Evolutionary conservation across 2,329 filamentous ascomycete genomes (phyloP), one percentile per base, ranked within the genome.

Genomic region (Malbranchea zuffiana): DNA sequence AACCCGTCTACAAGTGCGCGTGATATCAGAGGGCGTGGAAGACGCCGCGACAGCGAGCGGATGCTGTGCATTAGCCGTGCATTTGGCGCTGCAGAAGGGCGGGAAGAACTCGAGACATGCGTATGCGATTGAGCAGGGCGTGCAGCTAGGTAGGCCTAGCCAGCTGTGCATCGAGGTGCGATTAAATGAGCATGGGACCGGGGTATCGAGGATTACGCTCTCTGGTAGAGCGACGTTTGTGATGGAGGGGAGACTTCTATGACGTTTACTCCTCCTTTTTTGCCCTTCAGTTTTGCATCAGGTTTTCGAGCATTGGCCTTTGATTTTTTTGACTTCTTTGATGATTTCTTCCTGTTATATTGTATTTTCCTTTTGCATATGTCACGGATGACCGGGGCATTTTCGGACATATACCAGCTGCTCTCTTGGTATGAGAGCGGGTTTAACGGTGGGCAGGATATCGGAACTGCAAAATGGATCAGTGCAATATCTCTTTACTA

Each of bases 41-140:
- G 67, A 71, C 50, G 60, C 68, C 5, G 68, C 66, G 1, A 71
- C 67, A 4, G 68, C 68, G 3, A 66, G 62, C 40, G 67, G 65
- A n/a, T 65, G 66, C 31, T 66, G 64, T 43, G 64, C 59, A 20
- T 47, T 71, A 37, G 57, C 57, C 5, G 60, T 57, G 20, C 65
- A 66, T 44, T 50, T 66, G 26, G 61, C 64, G n/a, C 42, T 69
- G 43, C 54, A 56, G 50, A 64, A 39, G 55, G 57, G 44, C 51
- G 21, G 51, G 48, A 34, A 52, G 56, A 46, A 51, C 45, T 18
- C 44, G 40, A 40, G 45, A 40, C 32, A 44, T 49, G 54, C 41
- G 52, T 50, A 40, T 70, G 55, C 53, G 18, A 61, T 70, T 37
- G 56, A 58, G 39, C 67, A 73, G 50, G 68, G 67, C 7, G 60